Base-by-base conservation (phyloP, 176 grass and related monocot species). In the Oryza meyeriana region DNA sequence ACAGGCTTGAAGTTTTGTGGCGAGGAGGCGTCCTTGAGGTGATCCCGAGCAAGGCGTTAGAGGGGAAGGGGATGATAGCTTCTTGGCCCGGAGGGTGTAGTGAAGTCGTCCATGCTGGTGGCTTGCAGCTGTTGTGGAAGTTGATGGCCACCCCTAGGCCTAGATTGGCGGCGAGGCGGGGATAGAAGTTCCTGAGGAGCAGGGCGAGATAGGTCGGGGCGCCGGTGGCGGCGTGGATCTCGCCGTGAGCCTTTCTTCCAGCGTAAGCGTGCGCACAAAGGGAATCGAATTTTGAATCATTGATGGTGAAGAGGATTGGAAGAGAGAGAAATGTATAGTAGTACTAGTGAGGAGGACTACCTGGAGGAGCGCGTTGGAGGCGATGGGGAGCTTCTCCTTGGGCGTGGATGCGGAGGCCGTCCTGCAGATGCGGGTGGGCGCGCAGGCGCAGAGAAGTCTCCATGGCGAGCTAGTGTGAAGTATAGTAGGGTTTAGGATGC, bases 381-480 rank as follows among this genome's bases (percentile, higher is more conserved):
- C 75, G 55, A 98, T 55, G 73, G 81, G 84, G 38, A 98, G 77
- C 86, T 89, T 94, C 88, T 98, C 90, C 82, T 98, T 98, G 66
- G 66, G 90, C 92, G 80, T 94, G 95, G 84, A 98, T 89, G 36
- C 87, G 85, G 38, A 94, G 92, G 88, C 79, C 65, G 28, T 74
- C 72, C 4, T 25, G 35, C 4, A 9, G 33, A 17, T 25, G 10
- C 10, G 55, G 20, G 79, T 86, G 84, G 47, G 66, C 62, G 70
- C 88, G 90, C 50, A 91, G 79, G 13, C 95, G 88, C n/a, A 98
- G 92, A 14, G 95, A 98, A 28, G 86, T 94, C 72, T 98, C 90
- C 95, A 98, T 94, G 31, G 17, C 44, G 11, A 14, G n/a, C n/a
- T n/a, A n/a, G n/a, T n/a, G n/a, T n/a, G n/a, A n/a, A n/a, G 2